A percentile compares a stretch with the other conserved stretches of the same genome.
These are phyloP conservation scores for Coemansia sp. DNA, from an alignment of 192 early-diverging fungal species.

Conservation along the genomic window DNA sequence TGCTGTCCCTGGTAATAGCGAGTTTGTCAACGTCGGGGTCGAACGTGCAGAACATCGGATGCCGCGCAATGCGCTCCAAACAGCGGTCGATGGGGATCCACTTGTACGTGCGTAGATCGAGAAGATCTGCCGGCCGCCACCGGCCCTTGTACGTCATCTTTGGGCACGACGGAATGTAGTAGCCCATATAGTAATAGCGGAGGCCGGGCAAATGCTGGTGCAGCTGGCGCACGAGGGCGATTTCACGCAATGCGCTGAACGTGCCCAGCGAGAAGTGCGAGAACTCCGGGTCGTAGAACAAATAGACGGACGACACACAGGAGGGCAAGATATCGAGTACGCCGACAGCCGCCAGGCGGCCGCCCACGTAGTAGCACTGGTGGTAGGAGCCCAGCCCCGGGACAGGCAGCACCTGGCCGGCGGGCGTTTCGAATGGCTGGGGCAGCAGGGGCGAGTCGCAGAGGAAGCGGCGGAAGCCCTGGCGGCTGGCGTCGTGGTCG, in stretches of 20 bases:
- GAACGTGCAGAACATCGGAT: constrained; percentile 39
- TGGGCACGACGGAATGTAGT: constrained; percentile 84
- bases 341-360: constrained; percentile 80
- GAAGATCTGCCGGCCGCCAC: constrained; percentile 79
- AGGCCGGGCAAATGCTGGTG: constrained; percentile 46
- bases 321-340: constrained; percentile 89
- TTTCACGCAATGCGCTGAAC: constrained; percentile 83
- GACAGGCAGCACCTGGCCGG: constrained; percentile 9
- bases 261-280: constrained; percentile 76
- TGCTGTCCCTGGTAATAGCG: constrained; percentile 15
- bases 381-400: constrained; percentile 79
- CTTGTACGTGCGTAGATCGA: constrained; percentile 64
- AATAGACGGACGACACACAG: constrained; percentile 92
- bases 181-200: constrained; percentile 93
- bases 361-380: constrained; percentile 88
- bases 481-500: constrained; percentile 61
- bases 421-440: background rate
- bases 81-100: constrained; percentile 49
- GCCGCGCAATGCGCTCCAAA: constrained; percentile 32
- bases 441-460: constrained; percentile 68
- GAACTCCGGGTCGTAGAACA: constrained; percentile 92
- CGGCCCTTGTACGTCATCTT: constrained; percentile 97
- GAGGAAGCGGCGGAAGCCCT: constrained; percentile 67
- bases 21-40: constrained; percentile 22
- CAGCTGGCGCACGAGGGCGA: constrained; percentile 61